Conservation (phyloP, 371 early-diverging fungal species). For the Mortierella sp. region DNA sequence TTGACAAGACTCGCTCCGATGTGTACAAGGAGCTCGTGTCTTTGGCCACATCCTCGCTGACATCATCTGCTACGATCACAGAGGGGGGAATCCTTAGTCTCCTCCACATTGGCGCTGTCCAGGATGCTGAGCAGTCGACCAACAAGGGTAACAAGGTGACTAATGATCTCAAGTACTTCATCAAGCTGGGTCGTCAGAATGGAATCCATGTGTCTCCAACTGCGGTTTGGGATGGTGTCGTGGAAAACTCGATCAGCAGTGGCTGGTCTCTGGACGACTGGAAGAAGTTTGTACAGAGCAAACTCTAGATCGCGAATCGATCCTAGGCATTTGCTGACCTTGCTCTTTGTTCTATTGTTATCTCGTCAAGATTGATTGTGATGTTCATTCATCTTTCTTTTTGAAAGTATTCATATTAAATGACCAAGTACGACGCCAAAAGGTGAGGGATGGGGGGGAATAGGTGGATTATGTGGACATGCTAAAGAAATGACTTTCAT, state of each 20-base stretch:
- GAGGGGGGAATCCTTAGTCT: slow-evolving; percentile 57
- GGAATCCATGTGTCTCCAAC: slow-evolving; percentile 87
- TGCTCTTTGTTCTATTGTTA: too few species aligned
- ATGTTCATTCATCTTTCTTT: too few species aligned
- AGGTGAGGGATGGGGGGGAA: not conserved
- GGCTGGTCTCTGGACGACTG: slow-evolving; percentile 80
- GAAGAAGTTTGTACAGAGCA: slow-evolving; percentile 63
- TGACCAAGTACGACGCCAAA: too few species aligned
- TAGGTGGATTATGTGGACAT: slow-evolving; percentile 22
- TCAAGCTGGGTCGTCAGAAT: slow-evolving; percentile 72
- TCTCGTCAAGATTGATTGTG: too few species aligned
- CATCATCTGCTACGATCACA: slow-evolving; percentile 46
- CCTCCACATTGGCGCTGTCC: slow-evolving; percentile 58
- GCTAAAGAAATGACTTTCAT: slow-evolving; percentile 36
- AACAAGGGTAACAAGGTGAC: slow-evolving; percentile 59
- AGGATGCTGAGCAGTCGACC: slow-evolving; percentile 53
- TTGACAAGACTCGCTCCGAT: slow-evolving; percentile 62
- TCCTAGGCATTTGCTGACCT: too few species aligned
- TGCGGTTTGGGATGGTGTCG: slow-evolving; percentile 75
- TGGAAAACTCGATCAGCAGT: slow-evolving; percentile 74
- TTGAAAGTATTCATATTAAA: too few species aligned
- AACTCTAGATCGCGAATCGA: slow-evolving; percentile 3
- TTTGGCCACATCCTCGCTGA: slow-evolving; percentile 57
- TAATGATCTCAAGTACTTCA: slow-evolving; percentile 72
- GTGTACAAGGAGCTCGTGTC: slow-evolving; percentile 61